Evolutionary conservation across 257 asterid genomes (phyloP).

Genomic region (Oldenlandia corymbosa): DNA sequence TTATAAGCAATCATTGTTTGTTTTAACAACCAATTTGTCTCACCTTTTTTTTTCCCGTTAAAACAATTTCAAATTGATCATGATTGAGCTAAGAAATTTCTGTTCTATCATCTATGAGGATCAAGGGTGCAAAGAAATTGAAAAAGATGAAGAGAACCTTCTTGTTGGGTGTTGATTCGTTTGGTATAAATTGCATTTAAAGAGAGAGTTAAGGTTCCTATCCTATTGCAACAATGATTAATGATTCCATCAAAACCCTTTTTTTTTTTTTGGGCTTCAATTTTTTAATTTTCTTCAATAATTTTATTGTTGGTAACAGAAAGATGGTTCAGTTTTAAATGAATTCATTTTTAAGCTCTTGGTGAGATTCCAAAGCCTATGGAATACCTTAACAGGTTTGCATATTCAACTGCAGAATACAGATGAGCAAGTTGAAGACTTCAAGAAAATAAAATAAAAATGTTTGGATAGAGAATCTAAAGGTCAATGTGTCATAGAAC

Average conservation of each 20-base stretch:
- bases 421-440: too few species aligned
- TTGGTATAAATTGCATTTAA: too few species aligned
- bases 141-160: background rate
- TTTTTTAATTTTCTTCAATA: too few species aligned
- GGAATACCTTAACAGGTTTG: too few species aligned
- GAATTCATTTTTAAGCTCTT: background rate
- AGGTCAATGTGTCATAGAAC: too few species aligned
- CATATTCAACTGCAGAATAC: too few species aligned
- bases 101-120: too few species aligned
- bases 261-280: background rate
- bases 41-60: conserved; percentile 3
- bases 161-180: too few species aligned
- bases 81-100: background rate
- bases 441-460: too few species aligned
- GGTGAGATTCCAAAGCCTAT: background rate
- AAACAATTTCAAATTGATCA: conserved; percentile 15
- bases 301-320: background rate
- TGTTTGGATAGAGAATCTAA: too few species aligned
- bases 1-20: conserved; percentile 58
- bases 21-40: conserved; percentile 24
- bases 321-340: background rate
- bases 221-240: background rate
- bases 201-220: background rate
- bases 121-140: background rate
- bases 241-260: conserved; percentile 2